Base-by-base conservation (phyloP, 306 rosid genomes). In the Vicia sativa region DNA sequence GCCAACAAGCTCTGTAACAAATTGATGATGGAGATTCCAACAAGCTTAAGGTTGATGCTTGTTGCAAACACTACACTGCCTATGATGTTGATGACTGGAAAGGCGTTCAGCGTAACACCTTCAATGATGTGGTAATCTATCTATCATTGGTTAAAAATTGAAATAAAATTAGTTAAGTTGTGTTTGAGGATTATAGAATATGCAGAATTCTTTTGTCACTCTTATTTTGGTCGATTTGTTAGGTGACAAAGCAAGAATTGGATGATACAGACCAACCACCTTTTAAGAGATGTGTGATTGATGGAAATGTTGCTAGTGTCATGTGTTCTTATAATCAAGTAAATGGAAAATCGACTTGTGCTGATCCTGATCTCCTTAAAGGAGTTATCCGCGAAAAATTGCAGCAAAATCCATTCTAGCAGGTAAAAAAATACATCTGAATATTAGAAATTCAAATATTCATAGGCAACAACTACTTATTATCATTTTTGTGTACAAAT, bases 221-320 rank as follows among this genome's bases (percentile, higher is more conserved):
- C 14, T 38, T 67, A 67, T 53, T 46, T 29, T 60, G 50, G 70
- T 35, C 63, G 19, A 35, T 71, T 21, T 59, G 49, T 69, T 78
- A 89, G 96, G 96, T 90, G 11, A 45, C 96, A 9, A 73, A 86
- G 34, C 99, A 95, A 81, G 99, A 95, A 69, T 3, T 95, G 88
- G 97, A 90, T 58, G 99, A 95, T 60, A 95, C 99, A 10, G 90
- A 62, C 48, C 90, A 95, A 69, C 99, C 99, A 26, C 99, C 99
- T 3, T 95, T 95, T 78, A 90, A 90, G 84, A 88, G 97, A 25
- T 95, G 99, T 82, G 99, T 95, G 55, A 62, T 90, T 42, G 97
- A 95, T 72, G 99, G 99, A 45, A 88, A 95, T 79, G 99, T 95
- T 74, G 99, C 99, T 0, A 90, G 97, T 82, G 99, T 95, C 56